These are phyloP conservation scores for Botrytis elliptica DNA, from an alignment of 2,329 filamentous ascomycete genomes.

Conservation along the genomic window DNA sequence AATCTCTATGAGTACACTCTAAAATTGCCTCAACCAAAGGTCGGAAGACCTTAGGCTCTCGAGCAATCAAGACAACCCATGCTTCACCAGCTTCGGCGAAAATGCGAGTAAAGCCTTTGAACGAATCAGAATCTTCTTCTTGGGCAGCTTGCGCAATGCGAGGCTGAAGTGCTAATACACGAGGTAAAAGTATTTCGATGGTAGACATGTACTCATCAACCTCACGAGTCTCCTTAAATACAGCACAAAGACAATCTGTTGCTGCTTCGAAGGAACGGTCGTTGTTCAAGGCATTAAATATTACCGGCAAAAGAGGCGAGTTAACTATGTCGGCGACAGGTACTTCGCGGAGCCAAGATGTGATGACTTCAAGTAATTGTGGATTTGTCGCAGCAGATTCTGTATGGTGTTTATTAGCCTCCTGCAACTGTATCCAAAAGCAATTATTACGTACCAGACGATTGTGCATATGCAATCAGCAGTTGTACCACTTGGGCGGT, in stretches of 20 bases:
- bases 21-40: slow-evolving; percentile 84
- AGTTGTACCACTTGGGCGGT: slow-evolving; percentile 82
- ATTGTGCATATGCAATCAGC: slow-evolving; percentile 86
- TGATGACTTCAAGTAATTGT: slow-evolving; percentile 89
- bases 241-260: slow-evolving; percentile 87
- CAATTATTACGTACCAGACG: slow-evolving; percentile 66
- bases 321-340: slow-evolving; percentile 79
- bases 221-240: slow-evolving; percentile 88
- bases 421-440: slow-evolving; percentile 20
- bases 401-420: slow-evolving; percentile 42
- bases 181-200: slow-evolving; percentile 80
- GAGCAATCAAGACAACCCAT: slow-evolving; percentile 89
- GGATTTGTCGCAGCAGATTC: slow-evolving; percentile 80
- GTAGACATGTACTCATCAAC: slow-evolving; percentile 84
- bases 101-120: slow-evolving; percentile 84
- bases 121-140: slow-evolving; percentile 79
- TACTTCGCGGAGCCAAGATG: slow-evolving; percentile 94
- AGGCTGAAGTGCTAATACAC: slow-evolving; percentile 71
- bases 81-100: slow-evolving; percentile 92
- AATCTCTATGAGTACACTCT: slow-evolving; percentile 86
- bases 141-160: slow-evolving; percentile 73
- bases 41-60: slow-evolving; percentile 78
- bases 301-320: slow-evolving; percentile 78
- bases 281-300: slow-evolving; percentile 73
- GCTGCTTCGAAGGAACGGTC: slow-evolving; percentile 82